phyloP scores from a whole-genome alignment of 192 early-diverging fungal species.

The Coemansia sp. region DNA sequence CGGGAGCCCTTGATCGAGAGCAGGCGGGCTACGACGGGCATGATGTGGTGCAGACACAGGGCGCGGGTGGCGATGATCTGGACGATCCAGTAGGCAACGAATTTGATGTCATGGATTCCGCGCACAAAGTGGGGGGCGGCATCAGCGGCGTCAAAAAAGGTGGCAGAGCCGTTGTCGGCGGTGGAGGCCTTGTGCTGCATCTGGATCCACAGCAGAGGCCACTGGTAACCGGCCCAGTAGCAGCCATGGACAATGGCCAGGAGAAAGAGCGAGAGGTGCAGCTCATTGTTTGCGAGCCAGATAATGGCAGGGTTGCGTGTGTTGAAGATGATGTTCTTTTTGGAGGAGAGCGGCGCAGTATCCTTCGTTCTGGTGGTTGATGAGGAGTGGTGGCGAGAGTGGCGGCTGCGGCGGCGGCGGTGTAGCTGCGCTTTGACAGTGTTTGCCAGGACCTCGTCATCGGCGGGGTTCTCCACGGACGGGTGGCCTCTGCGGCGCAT shows the following conservation, averaged over 20 bases:
- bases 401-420: too few species aligned
- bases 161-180: background rate
- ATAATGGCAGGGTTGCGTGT: constrained; percentile 39
- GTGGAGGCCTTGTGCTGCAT: constrained; percentile 30
- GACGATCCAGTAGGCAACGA: constrained; percentile 66
- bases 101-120: constrained; percentile 60
- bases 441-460: constrained; percentile 2
- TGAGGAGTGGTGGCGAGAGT: constrained; percentile 3
- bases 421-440: background rate
- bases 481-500: constrained; percentile 12
- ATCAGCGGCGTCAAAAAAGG: background rate
- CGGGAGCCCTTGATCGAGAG: constrained; percentile 24
- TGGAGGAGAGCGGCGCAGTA: background rate
- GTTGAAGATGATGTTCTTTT: constrained; percentile 31
- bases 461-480: constrained; percentile 4
- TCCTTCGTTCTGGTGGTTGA: background rate
- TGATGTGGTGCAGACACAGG: constrained; percentile 51
- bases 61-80: constrained; percentile 65
- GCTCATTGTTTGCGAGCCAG: constrained; percentile 44
- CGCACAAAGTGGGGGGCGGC: constrained; percentile 27
- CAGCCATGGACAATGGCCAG: constrained; percentile 25
- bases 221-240: constrained; percentile 34
- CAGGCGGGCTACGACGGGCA: constrained; percentile 24
- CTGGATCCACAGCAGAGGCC: constrained; percentile 29
- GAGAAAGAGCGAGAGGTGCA: constrained; percentile 19